Evolutionary conservation across 1,284 basidiomycete genomes (phyloP), one percentile per base, ranked within the genome.

Genomic region (Leccinum solheimii): DNA sequence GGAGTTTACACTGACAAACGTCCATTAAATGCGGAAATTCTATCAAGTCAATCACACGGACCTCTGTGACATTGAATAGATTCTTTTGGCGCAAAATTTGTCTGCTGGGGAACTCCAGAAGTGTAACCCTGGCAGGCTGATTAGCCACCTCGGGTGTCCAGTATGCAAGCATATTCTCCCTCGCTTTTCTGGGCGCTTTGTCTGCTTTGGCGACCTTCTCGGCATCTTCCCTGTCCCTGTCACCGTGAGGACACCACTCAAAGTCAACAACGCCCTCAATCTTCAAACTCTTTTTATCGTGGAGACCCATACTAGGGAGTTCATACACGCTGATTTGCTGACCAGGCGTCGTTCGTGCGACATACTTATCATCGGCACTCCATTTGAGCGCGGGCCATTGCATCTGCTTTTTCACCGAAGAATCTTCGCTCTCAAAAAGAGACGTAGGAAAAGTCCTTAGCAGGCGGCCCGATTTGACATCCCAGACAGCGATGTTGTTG

Each of bases 251-350:
- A 72, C 94, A 95, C 97, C 97, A 99, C 79, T 99, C 97, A 77
- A 99, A 99, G 79, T 99, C 97, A 67, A 96, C 85, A 40, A 99
- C 97, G 26, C 97, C 97, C 70, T 99, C 96, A 63, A 99, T 93
- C 82, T 98, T 98, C 79, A 99, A 81, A 69, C 91, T 94, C 82
- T 98, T 99, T 81, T 98, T 98, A 70, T 95, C 97, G 64, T 98
- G 86, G 57, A 99, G 81, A 69, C 90, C 88, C 95, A 99, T 98
- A 63, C 86, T 84, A 13, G 97, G 97, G 59, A 97, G 86, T 78
- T 98, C 95, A 78, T 99, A 96, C 55, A 99, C 90, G 72, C 95
- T 95, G 79, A 99, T 98, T 78, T 93, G 92, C 74, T 94, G 88
- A 34, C 94, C 94, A 30, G 92, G 88, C 34, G 91, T 92, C 66